Percentiles rank a stretch among this genome's conserved stretches.
These are phyloP conservation scores for Sporormia fimetaria DNA, from an alignment of 495 filamentous ascomycete genomes.

Conservation along the genomic window DNA sequence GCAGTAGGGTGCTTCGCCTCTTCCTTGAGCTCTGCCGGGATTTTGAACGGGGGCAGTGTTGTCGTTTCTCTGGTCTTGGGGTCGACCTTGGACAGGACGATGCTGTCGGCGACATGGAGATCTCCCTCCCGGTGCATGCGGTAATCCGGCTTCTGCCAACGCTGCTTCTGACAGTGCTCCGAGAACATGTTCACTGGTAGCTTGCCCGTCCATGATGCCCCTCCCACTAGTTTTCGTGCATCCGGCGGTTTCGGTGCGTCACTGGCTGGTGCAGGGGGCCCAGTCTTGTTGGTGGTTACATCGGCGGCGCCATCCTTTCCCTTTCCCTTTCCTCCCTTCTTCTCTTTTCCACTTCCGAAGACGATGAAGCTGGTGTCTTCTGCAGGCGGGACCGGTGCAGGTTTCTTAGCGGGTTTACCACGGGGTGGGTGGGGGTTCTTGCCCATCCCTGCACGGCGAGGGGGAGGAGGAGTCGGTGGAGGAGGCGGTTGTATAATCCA, in stretches of 20 bases:
- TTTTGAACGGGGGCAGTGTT: conserved; percentile 63
- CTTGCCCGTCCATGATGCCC: conserved; percentile 95
- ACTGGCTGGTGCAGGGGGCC: conserved; percentile 32
- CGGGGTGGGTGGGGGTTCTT: conserved; percentile 29
- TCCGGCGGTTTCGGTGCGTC: conserved; percentile 65
- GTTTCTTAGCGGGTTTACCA: conserved; percentile 24
- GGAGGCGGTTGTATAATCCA: neutral
- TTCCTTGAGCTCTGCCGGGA: conserved; percentile 62
- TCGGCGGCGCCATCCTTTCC: too few species aligned
- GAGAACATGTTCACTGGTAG: conserved; percentile 83
- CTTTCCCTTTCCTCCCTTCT: conserved; percentile 23
- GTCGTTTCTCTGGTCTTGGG: conserved; percentile 69
- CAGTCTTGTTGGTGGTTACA: too few species aligned
- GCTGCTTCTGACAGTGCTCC: conserved; percentile 90
- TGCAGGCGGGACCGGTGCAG: conserved; percentile 18
- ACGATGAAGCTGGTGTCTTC: conserved; percentile 55
- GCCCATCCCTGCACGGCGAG: too few species aligned
- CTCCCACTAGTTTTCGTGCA: conserved; percentile 80
- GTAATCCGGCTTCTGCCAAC: conserved; percentile 92
- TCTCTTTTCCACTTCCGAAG: conserved; percentile 53
- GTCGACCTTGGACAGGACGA: conserved; percentile 67
- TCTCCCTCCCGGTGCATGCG: conserved; percentile 52
- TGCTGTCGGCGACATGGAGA: conserved; percentile 51
- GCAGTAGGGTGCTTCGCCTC: conserved; percentile 58
- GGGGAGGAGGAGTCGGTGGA: too few species aligned